A percentile compares a stretch with the other conserved stretches of the same genome.
These are phyloP conservation scores for Anthoceros angustus DNA, from an alignment of 225 moss, liverwort and hornwort species.

Conservation along the genomic window DNA sequence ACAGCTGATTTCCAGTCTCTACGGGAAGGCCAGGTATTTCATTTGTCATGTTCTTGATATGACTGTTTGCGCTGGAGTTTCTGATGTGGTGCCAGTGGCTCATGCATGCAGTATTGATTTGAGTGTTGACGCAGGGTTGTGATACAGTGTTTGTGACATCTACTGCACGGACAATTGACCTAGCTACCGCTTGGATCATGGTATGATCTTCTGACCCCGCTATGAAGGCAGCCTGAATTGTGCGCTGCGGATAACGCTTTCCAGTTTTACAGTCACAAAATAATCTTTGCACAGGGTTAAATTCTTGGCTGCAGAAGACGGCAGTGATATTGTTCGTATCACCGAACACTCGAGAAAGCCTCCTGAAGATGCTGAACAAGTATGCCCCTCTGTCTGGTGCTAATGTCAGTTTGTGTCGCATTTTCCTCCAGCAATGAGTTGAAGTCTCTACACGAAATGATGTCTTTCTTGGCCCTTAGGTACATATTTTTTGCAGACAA, in stretches of 20 bases:
- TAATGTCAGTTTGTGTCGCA: no score
- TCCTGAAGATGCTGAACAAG: conserved; percentile 1
- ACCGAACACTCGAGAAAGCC: not conserved
- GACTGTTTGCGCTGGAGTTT: not conserved
- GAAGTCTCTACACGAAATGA: conserved; percentile 9
- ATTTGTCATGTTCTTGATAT: not conserved
- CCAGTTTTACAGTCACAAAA: not conserved
- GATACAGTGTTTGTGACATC: conserved; percentile 93
- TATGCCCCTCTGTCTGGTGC: not conserved
- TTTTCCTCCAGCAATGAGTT: conserved; percentile 32
- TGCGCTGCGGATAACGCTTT: not conserved
- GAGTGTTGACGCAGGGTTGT: conserved; percentile 56
- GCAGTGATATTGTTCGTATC: not conserved
- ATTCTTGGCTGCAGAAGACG: conserved; percentile 1
- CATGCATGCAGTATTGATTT: conserved; percentile 6
- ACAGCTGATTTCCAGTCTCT: conserved; percentile 83
- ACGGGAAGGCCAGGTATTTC: conserved; percentile 57
- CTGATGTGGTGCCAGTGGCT: not conserved
- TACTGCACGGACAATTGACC: conserved; percentile 74
- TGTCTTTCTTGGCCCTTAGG: conserved; percentile 20
- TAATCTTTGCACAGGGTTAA: conserved; percentile 2
- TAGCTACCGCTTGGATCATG: conserved; percentile 88
- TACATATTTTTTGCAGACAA: conserved; percentile 92
- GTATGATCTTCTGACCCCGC: conserved; percentile 17
- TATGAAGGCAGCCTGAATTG: not conserved